Evolutionary conservation across 345 rosid genomes (phyloP).

Genomic region (Garcia nutans): DNA sequence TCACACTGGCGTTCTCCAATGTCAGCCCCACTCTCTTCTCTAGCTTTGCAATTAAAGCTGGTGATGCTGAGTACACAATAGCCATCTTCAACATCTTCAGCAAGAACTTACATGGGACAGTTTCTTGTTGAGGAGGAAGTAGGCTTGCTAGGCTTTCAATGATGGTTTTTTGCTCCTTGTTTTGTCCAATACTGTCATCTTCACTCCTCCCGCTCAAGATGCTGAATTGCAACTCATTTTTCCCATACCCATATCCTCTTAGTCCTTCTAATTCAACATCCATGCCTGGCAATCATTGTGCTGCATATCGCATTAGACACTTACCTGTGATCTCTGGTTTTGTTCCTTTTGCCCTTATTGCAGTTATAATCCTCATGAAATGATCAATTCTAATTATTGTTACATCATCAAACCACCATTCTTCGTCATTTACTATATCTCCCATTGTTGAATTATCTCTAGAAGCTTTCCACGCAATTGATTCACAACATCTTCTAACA

Average conservation of each 20-base stretch:
- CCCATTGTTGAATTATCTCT: slow-evolving; percentile 36
- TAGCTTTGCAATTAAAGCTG: slow-evolving; percentile 72
- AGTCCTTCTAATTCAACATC: slow-evolving; percentile 59
- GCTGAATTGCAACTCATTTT: slow-evolving; percentile 60
- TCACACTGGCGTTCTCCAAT: slow-evolving; percentile 62
- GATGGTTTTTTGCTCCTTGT: slow-evolving; percentile 50
- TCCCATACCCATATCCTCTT: slow-evolving; percentile 53
- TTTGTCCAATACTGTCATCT: slow-evolving; percentile 35
- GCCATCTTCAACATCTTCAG: slow-evolving; percentile 71
- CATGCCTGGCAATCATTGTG: slow-evolving; percentile 49
- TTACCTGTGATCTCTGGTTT: slow-evolving; percentile 56
- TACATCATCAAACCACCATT: slow-evolving; percentile 51
- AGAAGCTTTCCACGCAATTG: slow-evolving; percentile 74
- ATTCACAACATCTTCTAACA: slow-evolving; percentile 80
- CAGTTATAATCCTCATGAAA: slow-evolving; percentile 66
- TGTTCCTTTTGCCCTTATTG: slow-evolving; percentile 53
- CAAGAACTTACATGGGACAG: slow-evolving; percentile 66
- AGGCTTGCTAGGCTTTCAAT: slow-evolving; percentile 72
- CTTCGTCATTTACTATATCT: slow-evolving; percentile 36
- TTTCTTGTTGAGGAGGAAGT: slow-evolving; percentile 61
- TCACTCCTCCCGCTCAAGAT: slow-evolving; percentile 38
- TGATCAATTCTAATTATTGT: slow-evolving; percentile 61
- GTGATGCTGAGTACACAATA: slow-evolving; percentile 62
- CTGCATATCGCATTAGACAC: slow-evolving; percentile 60
- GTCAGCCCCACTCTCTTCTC: slow-evolving; percentile 64